These are phyloP conservation scores for Nephromyces sp. DNA, from an alignment of 169 alveolate species.

Conservation along the genomic window DNA sequence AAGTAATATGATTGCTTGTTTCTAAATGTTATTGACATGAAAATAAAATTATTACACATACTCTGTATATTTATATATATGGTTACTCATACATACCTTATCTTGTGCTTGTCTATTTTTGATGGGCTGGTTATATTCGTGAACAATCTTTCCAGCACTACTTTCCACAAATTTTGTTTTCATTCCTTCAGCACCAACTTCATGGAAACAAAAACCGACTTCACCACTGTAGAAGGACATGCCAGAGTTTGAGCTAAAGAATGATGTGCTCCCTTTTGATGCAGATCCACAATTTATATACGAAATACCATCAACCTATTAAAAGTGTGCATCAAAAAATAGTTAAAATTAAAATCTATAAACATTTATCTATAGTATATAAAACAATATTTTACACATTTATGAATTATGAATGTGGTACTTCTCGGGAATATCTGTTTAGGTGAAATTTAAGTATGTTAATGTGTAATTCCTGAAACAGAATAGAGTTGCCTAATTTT, in stretches of 20 bases:
- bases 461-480: too few species aligned
- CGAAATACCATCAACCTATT: conserved; percentile 30
- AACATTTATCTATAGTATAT: too few species aligned
- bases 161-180: conserved; percentile 61
- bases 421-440: too few species aligned
- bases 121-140: conserved; percentile 49
- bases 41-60: too few species aligned
- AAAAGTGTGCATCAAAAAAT: neutral
- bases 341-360: too few species aligned
- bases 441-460: too few species aligned
- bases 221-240: conserved; percentile 56
- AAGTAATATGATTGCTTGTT: too few species aligned
- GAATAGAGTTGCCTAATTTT: too few species aligned
- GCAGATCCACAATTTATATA: conserved; percentile 68
- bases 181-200: conserved; percentile 55
- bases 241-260: conserved; percentile 39
- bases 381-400: too few species aligned
- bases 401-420: too few species aligned
- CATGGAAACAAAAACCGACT: conserved; percentile 68
- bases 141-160: conserved; percentile 52
- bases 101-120: conserved; percentile 47
- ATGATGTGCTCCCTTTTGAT: conserved; percentile 44
- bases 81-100: conserved; percentile 43
- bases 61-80: too few species aligned
- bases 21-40: too few species aligned